These are phyloP conservation scores for Paramecium tetraurelia DNA, from an alignment of 73 alveolate genomes.

Conservation along the genomic window DNA sequence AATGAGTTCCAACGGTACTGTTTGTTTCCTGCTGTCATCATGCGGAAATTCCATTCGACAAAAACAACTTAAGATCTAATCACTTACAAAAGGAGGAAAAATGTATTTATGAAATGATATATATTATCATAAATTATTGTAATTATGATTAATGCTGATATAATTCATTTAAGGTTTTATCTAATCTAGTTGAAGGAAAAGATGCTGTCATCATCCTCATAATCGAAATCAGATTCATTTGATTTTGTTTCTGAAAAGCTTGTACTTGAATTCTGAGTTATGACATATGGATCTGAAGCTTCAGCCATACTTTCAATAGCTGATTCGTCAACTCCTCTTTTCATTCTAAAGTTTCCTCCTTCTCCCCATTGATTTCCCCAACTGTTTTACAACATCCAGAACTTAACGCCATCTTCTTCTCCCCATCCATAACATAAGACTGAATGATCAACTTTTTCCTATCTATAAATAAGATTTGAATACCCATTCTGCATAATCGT, in stretches of 20 bases:
- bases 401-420: slow-evolving; percentile 56
- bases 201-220: slow-evolving; percentile 10
- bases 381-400: slow-evolving; percentile 57
- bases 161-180: neutral
- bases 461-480: neutral
- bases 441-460: slow-evolving; percentile 65
- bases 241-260: neutral
- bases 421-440: slow-evolving; percentile 66
- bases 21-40: neutral
- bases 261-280: neutral
- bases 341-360: slow-evolving; percentile 60
- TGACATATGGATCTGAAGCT: slow-evolving; percentile 53
- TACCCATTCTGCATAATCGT: slow-evolving; percentile 55
- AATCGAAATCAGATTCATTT: neutral
- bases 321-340: slow-evolving; percentile 64
- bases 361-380: slow-evolving; percentile 67
- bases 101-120: neutral
- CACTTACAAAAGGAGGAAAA: neutral
- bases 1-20: neutral
- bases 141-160: neutral
- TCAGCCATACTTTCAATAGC: slow-evolving; percentile 66
- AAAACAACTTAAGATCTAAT: neutral
- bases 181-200: slow-evolving; percentile 25
- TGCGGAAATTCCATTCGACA: neutral
- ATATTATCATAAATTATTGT: neutral